Conservation (phyloP, 306 rosid genomes). For the Leucaena leucocephala region DNA sequence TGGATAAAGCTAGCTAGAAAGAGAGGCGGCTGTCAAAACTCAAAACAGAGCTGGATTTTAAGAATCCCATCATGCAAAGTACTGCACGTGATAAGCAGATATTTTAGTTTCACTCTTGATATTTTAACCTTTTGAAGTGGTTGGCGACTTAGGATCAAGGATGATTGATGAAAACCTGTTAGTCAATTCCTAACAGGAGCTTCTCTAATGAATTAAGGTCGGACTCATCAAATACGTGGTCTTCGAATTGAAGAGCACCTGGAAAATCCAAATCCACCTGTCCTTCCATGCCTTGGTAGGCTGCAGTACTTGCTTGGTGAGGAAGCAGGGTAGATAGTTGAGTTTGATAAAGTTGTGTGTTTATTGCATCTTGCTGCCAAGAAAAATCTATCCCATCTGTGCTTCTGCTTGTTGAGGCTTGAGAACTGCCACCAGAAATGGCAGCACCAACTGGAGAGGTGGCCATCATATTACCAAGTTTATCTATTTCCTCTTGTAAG, state of each 20-base stretch:
- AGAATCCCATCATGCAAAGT: constrained; percentile 40
- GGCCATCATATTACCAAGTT: constrained; percentile 60
- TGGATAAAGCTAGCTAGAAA: background rate
- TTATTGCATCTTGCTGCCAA: constrained; percentile 45
- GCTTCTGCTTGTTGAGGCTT: constrained; percentile 35
- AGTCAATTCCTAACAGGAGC: constrained; percentile 60
- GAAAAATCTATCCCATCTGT: constrained; percentile 43
- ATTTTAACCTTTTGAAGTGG: constrained; percentile 38
- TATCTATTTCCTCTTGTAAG: constrained; percentile 89
- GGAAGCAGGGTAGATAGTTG: constrained; percentile 45
- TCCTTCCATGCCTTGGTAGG: constrained; percentile 38
- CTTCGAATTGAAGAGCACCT: constrained; percentile 45
- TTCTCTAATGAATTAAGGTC: constrained; percentile 48
- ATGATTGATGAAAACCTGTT: constrained; percentile 49
- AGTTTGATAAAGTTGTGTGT: constrained; percentile 48
- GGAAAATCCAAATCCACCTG: constrained; percentile 52
- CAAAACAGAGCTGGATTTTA: constrained; percentile 36
- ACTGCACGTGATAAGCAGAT: constrained; percentile 20
- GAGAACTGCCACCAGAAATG: constrained; percentile 45
- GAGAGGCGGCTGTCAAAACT: constrained; percentile 20
- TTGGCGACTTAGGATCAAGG: constrained; percentile 61
- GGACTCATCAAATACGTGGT: constrained; percentile 45
- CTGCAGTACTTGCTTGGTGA: constrained; percentile 20
- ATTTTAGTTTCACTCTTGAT: constrained; percentile 22
- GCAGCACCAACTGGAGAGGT: constrained; percentile 24